Conservation (phyloP, 2,329 filamentous ascomycete genomes). For the Nothophoma quercina region DNA sequence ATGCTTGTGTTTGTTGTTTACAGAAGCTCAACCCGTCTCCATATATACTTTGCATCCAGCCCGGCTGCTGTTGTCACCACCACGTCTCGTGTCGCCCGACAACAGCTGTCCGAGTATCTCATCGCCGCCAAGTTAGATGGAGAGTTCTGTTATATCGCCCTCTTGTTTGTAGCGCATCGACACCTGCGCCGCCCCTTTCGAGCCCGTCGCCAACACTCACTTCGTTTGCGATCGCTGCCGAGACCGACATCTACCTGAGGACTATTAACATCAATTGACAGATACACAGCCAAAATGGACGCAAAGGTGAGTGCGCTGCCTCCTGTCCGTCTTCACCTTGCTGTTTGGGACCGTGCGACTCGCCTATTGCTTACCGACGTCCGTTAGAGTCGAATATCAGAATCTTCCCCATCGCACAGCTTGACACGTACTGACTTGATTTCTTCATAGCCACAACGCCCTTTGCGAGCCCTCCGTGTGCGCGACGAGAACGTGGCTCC, state of each 20-base stretch:
- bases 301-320: conserved; percentile 51
- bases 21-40: conserved; percentile 23
- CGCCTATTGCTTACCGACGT: conserved; percentile 6
- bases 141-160: conserved; percentile 50
- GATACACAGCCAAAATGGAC: conserved; percentile 49
- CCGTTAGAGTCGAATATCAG: neutral
- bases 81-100: conserved; percentile 37
- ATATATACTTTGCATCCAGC: conserved; percentile 37
- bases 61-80: conserved; percentile 35
- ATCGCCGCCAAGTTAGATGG: conserved; percentile 51
- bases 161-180: conserved; percentile 45
- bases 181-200: conserved; percentile 37
- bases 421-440: conserved; percentile 28
- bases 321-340: conserved; percentile 8
- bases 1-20: conserved; percentile 24
- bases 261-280: conserved; percentile 29
- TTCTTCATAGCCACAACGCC: conserved; percentile 71
- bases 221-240: conserved; percentile 20
- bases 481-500: conserved; percentile 73
- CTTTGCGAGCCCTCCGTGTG: conserved; percentile 64
- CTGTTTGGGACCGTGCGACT: neutral
- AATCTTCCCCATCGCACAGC: neutral
- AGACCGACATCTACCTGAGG: conserved; percentile 6
- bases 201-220: conserved; percentile 25
- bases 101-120: conserved; percentile 46